Evolutionary conservation across 257 asterid genomes (phyloP).

Genomic region (Ophiorrhiza pumila): DNA sequence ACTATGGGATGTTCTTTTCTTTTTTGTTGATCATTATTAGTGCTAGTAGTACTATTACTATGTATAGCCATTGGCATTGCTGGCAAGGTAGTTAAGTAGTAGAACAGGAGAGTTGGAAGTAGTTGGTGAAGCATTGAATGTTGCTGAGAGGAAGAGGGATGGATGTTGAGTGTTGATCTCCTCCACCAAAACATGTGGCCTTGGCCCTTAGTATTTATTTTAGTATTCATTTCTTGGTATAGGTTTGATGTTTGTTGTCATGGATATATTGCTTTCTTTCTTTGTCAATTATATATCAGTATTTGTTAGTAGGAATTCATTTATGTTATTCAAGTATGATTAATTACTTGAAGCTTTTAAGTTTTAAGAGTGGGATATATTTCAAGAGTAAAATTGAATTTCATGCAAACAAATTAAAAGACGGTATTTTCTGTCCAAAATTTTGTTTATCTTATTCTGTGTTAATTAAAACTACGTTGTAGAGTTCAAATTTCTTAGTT

Average conservation of each 20-base stretch:
- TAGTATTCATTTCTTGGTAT: constrained; percentile 3
- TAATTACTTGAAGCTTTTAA: too few relatives aligned
- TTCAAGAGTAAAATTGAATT: too few relatives aligned
- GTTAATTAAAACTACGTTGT: too few relatives aligned
- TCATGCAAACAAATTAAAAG: too few relatives aligned
- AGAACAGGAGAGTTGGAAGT: background rate
- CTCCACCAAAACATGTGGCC: constrained; percentile 18
- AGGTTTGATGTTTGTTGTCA: background rate
- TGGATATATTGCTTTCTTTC: background rate
- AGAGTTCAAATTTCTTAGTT: too few relatives aligned
- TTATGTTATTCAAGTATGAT: too few relatives aligned
- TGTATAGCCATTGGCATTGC: background rate
- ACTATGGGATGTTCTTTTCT: background rate
- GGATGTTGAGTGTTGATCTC: background rate
- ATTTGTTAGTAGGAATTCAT: too few relatives aligned
- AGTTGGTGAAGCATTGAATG: constrained; percentile 16
- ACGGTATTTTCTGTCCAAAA: too few relatives aligned
- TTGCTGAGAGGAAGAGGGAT: background rate
- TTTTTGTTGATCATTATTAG: background rate
- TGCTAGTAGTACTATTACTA: background rate
- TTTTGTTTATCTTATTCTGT: too few relatives aligned
- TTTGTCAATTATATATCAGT: background rate
- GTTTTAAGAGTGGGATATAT: too few relatives aligned
- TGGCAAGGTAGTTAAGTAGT: background rate
- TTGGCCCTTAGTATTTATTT: background rate